Conservation (phyloP, 805 yeast genomes). For the Isabelozyma heimii region DNA sequence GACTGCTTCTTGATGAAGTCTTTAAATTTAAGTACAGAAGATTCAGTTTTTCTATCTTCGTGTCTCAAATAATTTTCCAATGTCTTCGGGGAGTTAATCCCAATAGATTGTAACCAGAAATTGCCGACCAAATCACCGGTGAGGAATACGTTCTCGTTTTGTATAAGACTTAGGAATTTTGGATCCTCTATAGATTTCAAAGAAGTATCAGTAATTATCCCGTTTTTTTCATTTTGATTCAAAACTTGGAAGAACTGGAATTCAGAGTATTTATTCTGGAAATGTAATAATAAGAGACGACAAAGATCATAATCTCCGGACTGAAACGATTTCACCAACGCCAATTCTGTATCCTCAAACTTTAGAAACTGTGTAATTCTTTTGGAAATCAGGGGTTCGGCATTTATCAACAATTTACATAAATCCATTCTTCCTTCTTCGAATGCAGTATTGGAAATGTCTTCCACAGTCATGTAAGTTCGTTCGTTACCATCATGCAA, state of each 20-base stretch:
- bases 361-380: constrained; percentile 60
- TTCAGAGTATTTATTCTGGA: constrained; percentile 53
- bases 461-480: constrained; percentile 49
- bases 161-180: constrained; percentile 7
- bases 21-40: constrained; percentile 15
- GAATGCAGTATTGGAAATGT: constrained; percentile 62
- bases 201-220: constrained; percentile 27
- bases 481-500: constrained; percentile 30
- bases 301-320: constrained; percentile 61
- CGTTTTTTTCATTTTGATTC: constrained; percentile 42
- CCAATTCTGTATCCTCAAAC: constrained; percentile 70
- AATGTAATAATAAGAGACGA: constrained; percentile 50
- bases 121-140: constrained; percentile 38
- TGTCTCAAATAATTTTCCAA: constrained; percentile 28
- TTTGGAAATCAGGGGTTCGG: constrained; percentile 62
- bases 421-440: constrained; percentile 78
- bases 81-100: constrained; percentile 15
- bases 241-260: constrained; percentile 71
- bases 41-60: constrained; percentile 25
- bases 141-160: constrained; percentile 22
- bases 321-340: constrained; percentile 64
- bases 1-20: constrained; percentile 9
- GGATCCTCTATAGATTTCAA: constrained; percentile 14
- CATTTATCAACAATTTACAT: constrained; percentile 62
- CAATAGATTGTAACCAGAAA: constrained; percentile 34